A percentile compares a stretch with the other conserved stretches of the same genome.
These are phyloP conservation scores for Erythrophleum ivorense DNA, from an alignment of 331 rosid species.

Conservation along the genomic window DNA sequence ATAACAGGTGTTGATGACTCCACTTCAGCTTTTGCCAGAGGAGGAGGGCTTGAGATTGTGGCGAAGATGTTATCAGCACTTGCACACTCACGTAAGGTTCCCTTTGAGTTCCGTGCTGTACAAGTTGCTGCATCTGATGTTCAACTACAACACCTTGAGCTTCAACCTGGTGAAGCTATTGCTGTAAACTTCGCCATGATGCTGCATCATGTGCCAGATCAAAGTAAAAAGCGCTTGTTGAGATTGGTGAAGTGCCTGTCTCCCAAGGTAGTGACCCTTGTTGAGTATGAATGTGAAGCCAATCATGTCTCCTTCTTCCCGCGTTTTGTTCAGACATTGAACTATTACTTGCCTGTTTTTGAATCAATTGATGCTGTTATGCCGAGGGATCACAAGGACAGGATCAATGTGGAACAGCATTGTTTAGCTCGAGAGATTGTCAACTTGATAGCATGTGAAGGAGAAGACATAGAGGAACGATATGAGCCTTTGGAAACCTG, in stretches of 20 bases:
- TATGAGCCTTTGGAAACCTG: not conserved
- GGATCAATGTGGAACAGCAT: conserved; percentile 10
- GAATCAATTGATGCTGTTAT: not conserved
- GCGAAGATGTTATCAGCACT: conserved; percentile 6
- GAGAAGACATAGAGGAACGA: conserved; percentile 1
- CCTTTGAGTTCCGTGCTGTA: conserved; percentile 1
- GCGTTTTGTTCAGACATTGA: not conserved
- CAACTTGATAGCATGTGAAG: conserved; percentile 7
- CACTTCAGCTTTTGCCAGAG: not conserved
- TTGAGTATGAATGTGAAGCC: not conserved
- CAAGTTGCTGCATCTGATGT: not conserved
- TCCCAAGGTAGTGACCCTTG: conserved; percentile 13
- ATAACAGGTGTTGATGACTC: not conserved
- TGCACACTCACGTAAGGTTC: not conserved
- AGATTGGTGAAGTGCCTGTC: not conserved
- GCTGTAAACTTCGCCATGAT: conserved; percentile 6
- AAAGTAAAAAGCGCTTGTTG: not conserved
- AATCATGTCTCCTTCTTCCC: not conserved
- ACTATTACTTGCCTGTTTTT: conserved; percentile 12
- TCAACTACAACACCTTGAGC: not conserved
- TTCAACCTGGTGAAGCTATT: conserved; percentile 1
- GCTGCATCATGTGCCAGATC: not conserved
- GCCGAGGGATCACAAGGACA: not conserved
- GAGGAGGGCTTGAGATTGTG: conserved; percentile 9
- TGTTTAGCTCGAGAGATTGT: conserved; percentile 6